These are phyloP conservation scores for Pseudisothecium myosuroides DNA, from an alignment of 225 moss, liverwort and hornwort species.

Conservation along the genomic window DNA sequence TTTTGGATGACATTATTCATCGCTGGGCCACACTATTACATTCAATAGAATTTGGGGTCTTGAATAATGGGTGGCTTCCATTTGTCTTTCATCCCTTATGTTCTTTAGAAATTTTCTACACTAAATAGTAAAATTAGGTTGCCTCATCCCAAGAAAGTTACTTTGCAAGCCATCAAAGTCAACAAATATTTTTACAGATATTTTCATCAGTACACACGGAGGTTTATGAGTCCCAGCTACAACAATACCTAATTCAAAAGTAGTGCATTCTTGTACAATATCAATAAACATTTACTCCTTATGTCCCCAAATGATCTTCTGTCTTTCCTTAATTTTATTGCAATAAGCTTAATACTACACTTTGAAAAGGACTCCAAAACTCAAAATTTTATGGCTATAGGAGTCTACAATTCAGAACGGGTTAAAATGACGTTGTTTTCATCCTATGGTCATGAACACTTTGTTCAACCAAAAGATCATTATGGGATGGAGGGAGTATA, in stretches of 20 bases:
- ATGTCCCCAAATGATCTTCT: too few species aligned
- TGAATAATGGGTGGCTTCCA: fast-evolving
- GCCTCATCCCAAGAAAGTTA: neutral
- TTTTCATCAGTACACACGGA: neutral
- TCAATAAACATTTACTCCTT: neutral
- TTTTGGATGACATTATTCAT: neutral
- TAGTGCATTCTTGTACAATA: neutral
- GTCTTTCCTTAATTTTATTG: too few species aligned
- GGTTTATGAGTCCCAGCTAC: neutral
- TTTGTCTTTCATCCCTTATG: neutral
- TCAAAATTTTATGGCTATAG: too few species aligned
- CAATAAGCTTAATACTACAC: too few species aligned
- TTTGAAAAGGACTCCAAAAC: too few species aligned
- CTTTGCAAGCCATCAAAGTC: neutral
- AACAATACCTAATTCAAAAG: neutral
- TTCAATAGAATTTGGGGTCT: neutral
- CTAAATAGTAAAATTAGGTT: neutral
- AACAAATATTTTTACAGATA: neutral
- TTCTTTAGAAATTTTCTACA: too few species aligned
- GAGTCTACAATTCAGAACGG: too few species aligned
- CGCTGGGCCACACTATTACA: neutral
- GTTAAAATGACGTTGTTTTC: too few species aligned
- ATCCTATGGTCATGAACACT: too few species aligned
- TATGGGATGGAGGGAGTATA: too few species aligned
- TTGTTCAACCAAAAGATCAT: too few species aligned